Base-by-base conservation (phyloP, 176 grass and related monocot species). In the Saccharum officinarum region DNA sequence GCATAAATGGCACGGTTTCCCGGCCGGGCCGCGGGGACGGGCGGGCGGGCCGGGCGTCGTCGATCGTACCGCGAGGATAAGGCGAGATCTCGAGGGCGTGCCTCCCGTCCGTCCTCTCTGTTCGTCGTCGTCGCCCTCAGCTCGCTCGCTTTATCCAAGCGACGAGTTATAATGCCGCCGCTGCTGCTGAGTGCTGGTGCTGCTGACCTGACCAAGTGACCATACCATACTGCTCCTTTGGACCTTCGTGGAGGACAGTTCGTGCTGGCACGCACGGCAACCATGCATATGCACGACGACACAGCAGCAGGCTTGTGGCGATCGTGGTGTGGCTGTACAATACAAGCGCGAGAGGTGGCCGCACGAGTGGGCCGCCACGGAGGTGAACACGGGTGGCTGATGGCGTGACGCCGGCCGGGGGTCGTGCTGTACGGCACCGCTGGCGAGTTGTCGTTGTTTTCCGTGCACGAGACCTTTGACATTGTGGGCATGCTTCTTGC, bases 11-110 rank as follows among this genome's bases (percentile, higher is more conserved):
- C 83, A 41, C 75, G 41, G 23, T 33, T 67, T 66, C 4, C 63
- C 60, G 46, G 26, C 74, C 22, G 60, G 52, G 14, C 67, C 9
- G 36, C 5, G 28, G 39, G 57, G 14, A 0, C 14, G 46, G 34
- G 34, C 33, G 33, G 33, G 33, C 33, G 33, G 33, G 33, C 33
- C 33, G 18, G 18, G 68, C 40, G 39, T 13, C 25, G 25, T 1
- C 62, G 71, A 10, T 62, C 67, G 54, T 71, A 59, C 76, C 70
- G 82, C 82, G 69, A 80, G 76, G 79, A 67, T 74, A 47, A 73
- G 74, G 9, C 84, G 89, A 90, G 74, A 67, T 87, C 79, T 28
- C 66, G 55, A 84, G 75, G 18, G 55, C 15, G 18, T 59, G 75
- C 67, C 67, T 31, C 18, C 57, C n/a, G 34, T 10, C 22, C 71